phyloP scores from a whole-genome alignment of 257 asterid genomes.

The Solanum bulbocastanum region DNA sequence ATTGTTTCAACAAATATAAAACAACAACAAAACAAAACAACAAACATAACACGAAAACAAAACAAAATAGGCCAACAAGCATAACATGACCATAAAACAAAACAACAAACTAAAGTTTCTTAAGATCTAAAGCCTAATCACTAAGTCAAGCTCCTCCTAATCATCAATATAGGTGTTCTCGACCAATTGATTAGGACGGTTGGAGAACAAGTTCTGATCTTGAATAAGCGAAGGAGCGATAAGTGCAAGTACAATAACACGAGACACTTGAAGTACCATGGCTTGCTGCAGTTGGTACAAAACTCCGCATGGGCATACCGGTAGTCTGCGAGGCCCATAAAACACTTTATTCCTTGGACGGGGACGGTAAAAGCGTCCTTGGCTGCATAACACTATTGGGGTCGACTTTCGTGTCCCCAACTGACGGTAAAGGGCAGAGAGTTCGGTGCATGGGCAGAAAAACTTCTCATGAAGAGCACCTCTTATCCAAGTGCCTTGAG shows the following conservation, averaged over 20 bases:
- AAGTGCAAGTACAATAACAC: not conserved
- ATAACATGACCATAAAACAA: not conserved
- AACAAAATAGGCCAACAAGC: not conserved
- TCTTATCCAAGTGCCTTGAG: not conserved
- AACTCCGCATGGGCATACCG: accelerated
- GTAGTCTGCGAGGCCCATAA: not conserved
- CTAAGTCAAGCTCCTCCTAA: not conserved
- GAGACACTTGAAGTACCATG: not conserved
- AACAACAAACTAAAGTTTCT: not conserved
- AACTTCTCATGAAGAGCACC: not conserved
- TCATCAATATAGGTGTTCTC: not conserved
- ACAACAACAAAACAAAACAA: no score
- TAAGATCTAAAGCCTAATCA: not conserved
- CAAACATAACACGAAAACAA: not conserved
- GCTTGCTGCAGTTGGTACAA: not conserved
- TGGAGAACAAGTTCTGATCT: not conserved
- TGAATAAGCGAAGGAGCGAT: not conserved
- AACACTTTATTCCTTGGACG: not conserved
- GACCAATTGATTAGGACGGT: not conserved
- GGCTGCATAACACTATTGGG: not conserved
- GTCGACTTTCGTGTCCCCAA: not conserved
- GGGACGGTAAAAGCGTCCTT: not conserved
- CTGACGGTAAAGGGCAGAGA: not conserved
- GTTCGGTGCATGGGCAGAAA: no score
- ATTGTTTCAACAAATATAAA: no score